Evolutionary conservation across 805 yeast species (phyloP).

Genomic region (Priceomyces fermenticarens): DNA sequence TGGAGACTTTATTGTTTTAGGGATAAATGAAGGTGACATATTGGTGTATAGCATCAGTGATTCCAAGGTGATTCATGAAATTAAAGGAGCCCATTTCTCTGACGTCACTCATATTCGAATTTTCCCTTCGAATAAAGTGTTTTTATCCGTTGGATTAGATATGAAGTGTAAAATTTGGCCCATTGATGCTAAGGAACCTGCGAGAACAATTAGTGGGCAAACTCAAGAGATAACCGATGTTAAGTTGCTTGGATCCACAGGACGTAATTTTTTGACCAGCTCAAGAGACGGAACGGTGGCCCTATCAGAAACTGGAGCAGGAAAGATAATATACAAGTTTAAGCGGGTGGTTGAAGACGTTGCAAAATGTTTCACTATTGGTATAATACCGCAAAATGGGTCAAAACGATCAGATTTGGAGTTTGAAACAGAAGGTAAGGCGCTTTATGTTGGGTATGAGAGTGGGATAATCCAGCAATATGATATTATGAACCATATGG

Average conservation of each 20-base stretch:
- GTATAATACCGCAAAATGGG: constrained; percentile 3
- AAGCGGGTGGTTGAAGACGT: constrained; percentile 20
- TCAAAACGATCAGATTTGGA: constrained; percentile 22
- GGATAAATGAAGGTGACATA: constrained; percentile 12
- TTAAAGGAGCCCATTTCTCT: constrained; percentile 46
- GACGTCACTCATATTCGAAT: constrained; percentile 44
- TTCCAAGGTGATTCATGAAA: constrained; percentile 7
- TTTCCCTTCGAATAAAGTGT: constrained; percentile 66
- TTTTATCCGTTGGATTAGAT: constrained; percentile 60
- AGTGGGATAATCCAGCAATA: constrained; percentile 32
- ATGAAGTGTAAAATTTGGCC: constrained; percentile 63
- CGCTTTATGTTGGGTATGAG: constrained; percentile 40
- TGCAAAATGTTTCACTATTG: constrained; percentile 14
- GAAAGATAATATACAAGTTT: constrained; percentile 37
- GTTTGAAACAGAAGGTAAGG: constrained; percentile 47
- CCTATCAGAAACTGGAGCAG: constrained; percentile 72
- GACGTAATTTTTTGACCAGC: constrained; percentile 62
- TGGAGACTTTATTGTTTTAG: constrained; percentile 9
- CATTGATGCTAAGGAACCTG: constrained; percentile 13
- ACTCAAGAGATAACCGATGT: constrained; percentile 46
- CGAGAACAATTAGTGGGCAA: constrained; percentile 51
- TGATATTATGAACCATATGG: constrained; percentile 15
- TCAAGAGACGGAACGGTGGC: constrained; percentile 53
- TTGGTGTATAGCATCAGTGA: constrained; percentile 9
- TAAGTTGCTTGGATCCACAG: constrained; percentile 52